phyloP scores from a whole-genome alignment of 495 filamentous ascomycete genomes.

The Neurospora sp. region DNA sequence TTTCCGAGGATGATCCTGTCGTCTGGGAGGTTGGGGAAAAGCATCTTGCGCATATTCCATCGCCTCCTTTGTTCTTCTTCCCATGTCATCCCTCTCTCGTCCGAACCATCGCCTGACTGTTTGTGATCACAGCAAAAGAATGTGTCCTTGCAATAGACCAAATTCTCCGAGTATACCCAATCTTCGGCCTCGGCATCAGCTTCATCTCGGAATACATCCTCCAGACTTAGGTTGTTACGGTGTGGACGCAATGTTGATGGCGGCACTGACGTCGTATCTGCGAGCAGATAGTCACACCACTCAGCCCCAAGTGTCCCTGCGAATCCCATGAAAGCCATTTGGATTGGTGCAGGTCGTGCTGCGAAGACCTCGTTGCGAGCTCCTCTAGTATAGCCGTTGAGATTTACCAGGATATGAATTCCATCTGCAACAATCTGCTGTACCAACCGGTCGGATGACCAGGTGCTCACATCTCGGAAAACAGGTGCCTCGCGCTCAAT shows the following conservation, averaged over 20 bases:
- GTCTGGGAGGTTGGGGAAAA: slow-evolving; percentile 78
- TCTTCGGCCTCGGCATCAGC: slow-evolving; percentile 52
- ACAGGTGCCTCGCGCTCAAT: slow-evolving; percentile 92
- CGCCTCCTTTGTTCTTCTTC: slow-evolving; percentile 72
- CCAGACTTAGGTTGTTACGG: slow-evolving; percentile 61
- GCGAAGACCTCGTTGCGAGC: slow-evolving; percentile 98
- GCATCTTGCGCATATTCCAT: slow-evolving; percentile 90
- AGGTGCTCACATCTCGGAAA: slow-evolving; percentile 80
- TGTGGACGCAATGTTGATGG: slow-evolving; percentile 68
- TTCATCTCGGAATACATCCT: slow-evolving; percentile 60
- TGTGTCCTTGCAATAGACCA: slow-evolving; percentile 87
- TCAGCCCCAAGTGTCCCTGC: slow-evolving; percentile 93
- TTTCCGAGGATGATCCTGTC: slow-evolving; percentile 90
- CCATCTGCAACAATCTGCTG: slow-evolving; percentile 84
- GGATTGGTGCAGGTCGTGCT: slow-evolving; percentile 86
- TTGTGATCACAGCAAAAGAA: slow-evolving; percentile 99
- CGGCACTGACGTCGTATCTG: slow-evolving; percentile 82
- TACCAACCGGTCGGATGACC: slow-evolving; percentile 79
- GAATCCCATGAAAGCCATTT: slow-evolving; percentile 99
- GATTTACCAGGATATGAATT: slow-evolving; percentile 92
- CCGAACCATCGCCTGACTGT: slow-evolving; percentile 75
- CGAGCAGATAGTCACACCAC: slow-evolving; percentile 97
- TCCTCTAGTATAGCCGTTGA: slow-evolving; percentile 95
- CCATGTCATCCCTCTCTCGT: slow-evolving; percentile 61
- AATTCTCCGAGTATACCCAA: slow-evolving; percentile 97